A percentile compares a stretch with the other conserved stretches of the same genome.
These are phyloP conservation scores for Suillus discolor DNA, from an alignment of 768 basidiomycete species.

Conservation along the genomic window DNA sequence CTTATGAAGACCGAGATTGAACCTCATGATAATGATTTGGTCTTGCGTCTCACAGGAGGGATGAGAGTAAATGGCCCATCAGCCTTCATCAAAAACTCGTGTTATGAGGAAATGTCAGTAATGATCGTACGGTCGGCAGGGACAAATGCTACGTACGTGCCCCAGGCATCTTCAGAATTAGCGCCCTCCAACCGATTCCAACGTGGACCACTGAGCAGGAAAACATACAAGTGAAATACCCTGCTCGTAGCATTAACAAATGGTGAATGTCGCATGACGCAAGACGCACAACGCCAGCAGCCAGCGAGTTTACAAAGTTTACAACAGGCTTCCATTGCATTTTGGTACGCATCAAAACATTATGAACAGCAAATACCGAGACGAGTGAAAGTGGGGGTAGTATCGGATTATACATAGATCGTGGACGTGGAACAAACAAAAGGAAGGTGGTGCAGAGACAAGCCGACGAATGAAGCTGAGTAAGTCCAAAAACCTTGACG, in stretches of 20 bases:
- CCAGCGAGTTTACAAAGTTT: conserved; percentile 8
- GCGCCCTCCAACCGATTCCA: background rate
- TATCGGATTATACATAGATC: conserved; percentile 17
- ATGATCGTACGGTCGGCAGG: background rate
- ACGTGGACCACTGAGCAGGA: background rate
- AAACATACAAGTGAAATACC: background rate
- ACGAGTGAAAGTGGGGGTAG: conserved; percentile 11
- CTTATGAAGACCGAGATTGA: background rate
- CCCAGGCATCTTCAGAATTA: background rate
- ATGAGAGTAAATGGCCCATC: background rate
- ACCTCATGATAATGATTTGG: background rate
- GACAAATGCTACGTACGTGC: background rate
- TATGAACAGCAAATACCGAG: conserved; percentile 17
- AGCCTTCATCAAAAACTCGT: background rate
- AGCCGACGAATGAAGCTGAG: conserved; percentile 5
- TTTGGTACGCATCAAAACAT: conserved; percentile 16
- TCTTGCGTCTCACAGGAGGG: background rate
- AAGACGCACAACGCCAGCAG: background rate
- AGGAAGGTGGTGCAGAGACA: conserved; percentile 8
- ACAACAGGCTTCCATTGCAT: conserved; percentile 24
- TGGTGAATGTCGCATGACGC: background rate
- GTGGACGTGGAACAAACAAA: conserved; percentile 10
- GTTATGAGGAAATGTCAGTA: background rate
- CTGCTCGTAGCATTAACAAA: background rate
- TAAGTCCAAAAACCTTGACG: conserved; percentile 8